Percentiles rank a stretch among this genome's conserved stretches.
Evolutionary conservation across 2,329 filamentous ascomycete genomes (phyloP).

Genomic region (Magnaporthiopsis rhizophila): DNA sequence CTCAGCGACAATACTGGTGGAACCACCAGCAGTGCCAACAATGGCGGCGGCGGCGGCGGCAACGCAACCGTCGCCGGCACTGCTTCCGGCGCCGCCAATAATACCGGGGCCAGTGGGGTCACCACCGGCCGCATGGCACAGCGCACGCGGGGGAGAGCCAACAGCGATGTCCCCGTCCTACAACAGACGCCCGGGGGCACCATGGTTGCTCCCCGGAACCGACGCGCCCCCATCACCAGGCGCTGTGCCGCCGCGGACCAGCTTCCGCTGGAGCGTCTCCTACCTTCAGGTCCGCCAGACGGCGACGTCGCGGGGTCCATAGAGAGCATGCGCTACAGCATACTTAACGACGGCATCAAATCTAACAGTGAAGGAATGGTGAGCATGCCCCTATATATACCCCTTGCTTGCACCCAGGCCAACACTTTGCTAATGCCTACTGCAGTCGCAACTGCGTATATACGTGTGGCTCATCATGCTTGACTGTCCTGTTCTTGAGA

Average conservation of each 20-base stretch:
- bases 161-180: constrained; percentile 56
- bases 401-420: background rate
- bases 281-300: constrained; percentile 71
- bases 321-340: constrained; percentile 63
- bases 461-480: constrained; percentile 95
- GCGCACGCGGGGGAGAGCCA: constrained; percentile 50
- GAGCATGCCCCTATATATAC: constrained; percentile 19
- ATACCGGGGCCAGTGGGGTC: constrained; percentile 17
- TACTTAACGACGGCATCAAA: constrained; percentile 67
- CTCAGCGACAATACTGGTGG: constrained; percentile 2
- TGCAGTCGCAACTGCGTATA: constrained; percentile 83
- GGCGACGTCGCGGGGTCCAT: constrained; percentile 60
- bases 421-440: background rate
- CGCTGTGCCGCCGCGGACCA: constrained; percentile 41
- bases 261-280: constrained; percentile 62
- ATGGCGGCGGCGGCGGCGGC: constrained; percentile 31
- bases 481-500: constrained; percentile 74
- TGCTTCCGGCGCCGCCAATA: constrained; percentile 14
- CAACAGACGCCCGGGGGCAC: constrained; percentile 28
- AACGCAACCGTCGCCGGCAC: constrained; percentile 31
- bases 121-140: constrained; percentile 45
- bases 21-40: constrained; percentile 17
- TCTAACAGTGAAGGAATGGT: constrained; percentile 78
- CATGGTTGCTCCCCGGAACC: constrained; percentile 24
- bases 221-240: constrained; percentile 35